Evolutionary conservation across 257 asterid genomes (phyloP), one percentile per base, ranked within the genome.

Genomic region (Gentiana straminea): DNA sequence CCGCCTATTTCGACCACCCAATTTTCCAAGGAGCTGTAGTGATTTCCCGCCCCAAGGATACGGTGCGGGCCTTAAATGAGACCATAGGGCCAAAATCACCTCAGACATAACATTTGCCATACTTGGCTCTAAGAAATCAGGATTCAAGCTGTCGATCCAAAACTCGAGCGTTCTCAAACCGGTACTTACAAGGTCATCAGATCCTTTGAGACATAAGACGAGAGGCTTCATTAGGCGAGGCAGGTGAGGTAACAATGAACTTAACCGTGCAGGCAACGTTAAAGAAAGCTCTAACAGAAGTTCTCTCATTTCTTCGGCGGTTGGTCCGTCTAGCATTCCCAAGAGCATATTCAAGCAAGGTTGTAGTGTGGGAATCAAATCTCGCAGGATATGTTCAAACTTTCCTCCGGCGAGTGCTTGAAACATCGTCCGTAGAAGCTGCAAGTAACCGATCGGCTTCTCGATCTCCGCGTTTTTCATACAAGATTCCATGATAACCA

Each of bases 61-160:
- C 9, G 97, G 94, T 54, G 91, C 75, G 65, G 98, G 98, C 71
- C 86, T 80, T 74, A 92, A 81, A 81, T 88, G 98, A 74, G 94
- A 92, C 97, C 98, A 92, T 52, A 92, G 73, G 15, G 97, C 95
- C 73, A 88, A 76, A 81, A 92, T 92, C 79, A 92, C 97, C 79
- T 88, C 98, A 68, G 97, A 84, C 92, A 88, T 92, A 61, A 88
- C 97, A 76, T 85, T 92, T 60, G 98, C 98, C 98, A 92, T 92
- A 73, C 97, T 92, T 58, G 98, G 98, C 76, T 92, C 98, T 69
- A 92, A 69, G 71, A 92, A 92, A 69, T 92, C 98, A 71, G 98
- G 98, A 74, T 92, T 92, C 79, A 92, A 78, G 82, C 98, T 92
- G 76, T 92, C 98, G 64, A 92, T 87, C 98, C 98, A 92, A 81